Conservation (phyloP, 306 rosid species). For the Dicorynia guianensis region DNA sequence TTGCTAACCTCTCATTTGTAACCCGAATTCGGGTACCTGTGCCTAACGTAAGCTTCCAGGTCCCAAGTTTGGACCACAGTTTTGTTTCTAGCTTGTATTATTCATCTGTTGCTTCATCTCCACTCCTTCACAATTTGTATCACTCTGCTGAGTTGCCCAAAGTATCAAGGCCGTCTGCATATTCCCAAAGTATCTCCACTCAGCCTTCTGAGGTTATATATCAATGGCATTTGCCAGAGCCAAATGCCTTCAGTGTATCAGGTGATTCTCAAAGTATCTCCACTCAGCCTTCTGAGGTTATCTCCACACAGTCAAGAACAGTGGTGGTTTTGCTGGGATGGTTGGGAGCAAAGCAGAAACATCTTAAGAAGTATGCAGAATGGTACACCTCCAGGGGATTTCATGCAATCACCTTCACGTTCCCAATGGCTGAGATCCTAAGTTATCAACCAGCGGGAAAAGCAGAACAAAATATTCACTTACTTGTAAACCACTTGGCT, state of each 20-base stretch:
- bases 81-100: constrained; percentile 42
- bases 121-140: constrained; percentile 55
- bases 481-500: constrained; percentile 84
- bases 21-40: constrained; percentile 65
- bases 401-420: constrained; percentile 89
- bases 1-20: constrained; percentile 59
- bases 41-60: constrained; percentile 61
- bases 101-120: constrained; percentile 61
- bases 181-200: constrained; percentile 34
- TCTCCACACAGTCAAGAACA: too few species aligned
- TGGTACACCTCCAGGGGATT: constrained; percentile 93
- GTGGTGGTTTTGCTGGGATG: constrained; percentile 96
- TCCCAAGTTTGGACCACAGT: constrained; percentile 45
- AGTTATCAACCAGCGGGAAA: constrained; percentile 82
- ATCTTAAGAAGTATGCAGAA: constrained; percentile 85
- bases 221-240: constrained; percentile 94
- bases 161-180: constrained; percentile 46
- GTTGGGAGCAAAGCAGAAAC: constrained; percentile 98
- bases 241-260: constrained; percentile 47
- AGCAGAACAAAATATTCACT: constrained; percentile 75
- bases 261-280: constrained; percentile 44
- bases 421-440: constrained; percentile 84
- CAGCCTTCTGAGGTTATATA: constrained; percentile 70
- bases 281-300: constrained; percentile 58
- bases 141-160: constrained; percentile 70